Evolutionary conservation across 2,329 filamentous ascomycete genomes (phyloP), one percentile per base, ranked within the genome.

Genomic region (Trichoderma pleuroti): DNA sequence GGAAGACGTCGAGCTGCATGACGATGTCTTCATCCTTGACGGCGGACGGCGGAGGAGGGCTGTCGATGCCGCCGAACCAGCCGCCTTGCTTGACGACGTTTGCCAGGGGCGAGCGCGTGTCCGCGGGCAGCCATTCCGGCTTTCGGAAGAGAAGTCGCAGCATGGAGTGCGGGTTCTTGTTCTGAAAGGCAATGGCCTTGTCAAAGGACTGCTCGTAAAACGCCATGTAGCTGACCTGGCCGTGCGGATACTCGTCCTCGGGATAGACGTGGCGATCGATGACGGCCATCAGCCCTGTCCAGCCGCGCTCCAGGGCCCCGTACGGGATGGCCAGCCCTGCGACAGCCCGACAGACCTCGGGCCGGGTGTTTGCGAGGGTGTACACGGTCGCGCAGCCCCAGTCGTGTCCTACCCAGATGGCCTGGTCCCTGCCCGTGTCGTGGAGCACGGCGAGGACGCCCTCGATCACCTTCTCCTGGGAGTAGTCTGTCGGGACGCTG

Each of bases 181-280:
- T 71, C 21, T 75, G 74, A 72, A 72, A 72, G 2, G 46, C 71
- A 9, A 73, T 59, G 3, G 72, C 70, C 10, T 73, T 67, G 21
- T 79, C 77, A 64, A 76, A 75, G 34, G 70, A 67, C 66, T 79
- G 76, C 52, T 72, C 72, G 59, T 78, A 77, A 70, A 74, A 73
- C n/a, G 42, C 72, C 66, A 74, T 72, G 72, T 80, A 80, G 68
- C 77, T 77, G 77, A 78, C 79, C 61, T 79, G 77, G 6, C 75
- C 78, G 49, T 73, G 72, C 24, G 80, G 78, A 59, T 79, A 84
- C 72, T 84, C 65, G 34, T 82, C 80, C 18, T 76, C 78, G 0
- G 84, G 84, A 72, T 86, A 86, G 11, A 84, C 64, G 0, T 82
- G 79, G 11, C 84, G 80, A 73, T 86, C 81, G 8, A 83, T 75